phyloP scores from a whole-genome alignment of 2,329 filamentous ascomycete species.

The Fusarium nanum region DNA sequence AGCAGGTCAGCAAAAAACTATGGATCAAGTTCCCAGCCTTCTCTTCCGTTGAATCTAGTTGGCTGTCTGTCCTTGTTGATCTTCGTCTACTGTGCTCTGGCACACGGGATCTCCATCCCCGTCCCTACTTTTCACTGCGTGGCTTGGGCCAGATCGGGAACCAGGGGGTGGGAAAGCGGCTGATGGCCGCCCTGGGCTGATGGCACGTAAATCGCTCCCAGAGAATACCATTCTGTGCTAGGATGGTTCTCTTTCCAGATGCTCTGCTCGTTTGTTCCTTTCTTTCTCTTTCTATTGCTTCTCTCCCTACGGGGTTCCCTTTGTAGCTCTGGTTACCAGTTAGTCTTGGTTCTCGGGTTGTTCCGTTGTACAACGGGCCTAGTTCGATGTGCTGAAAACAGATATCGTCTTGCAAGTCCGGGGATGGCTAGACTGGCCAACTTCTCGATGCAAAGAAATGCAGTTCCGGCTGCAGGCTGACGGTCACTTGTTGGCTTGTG shows the following conservation, averaged over 20 bases:
- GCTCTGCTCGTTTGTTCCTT: background rate
- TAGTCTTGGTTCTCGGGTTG: conserved; percentile 11
- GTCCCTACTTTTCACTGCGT: conserved; percentile 42
- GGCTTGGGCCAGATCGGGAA: conserved; percentile 47
- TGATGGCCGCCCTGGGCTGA: conserved; percentile 32
- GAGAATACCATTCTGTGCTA: conserved; percentile 18
- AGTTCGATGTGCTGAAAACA: conserved; percentile 7
- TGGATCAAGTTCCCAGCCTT: conserved; percentile 13
- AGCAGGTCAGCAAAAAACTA: background rate
- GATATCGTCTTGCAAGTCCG: conserved; percentile 19
- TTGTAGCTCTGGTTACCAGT: conserved; percentile 21
- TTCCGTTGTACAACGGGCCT: conserved; percentile 19
- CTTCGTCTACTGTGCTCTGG: conserved; percentile 38
- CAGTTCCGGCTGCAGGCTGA: conserved; percentile 19
- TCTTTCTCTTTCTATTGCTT: background rate
- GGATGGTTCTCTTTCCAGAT: conserved; percentile 7
- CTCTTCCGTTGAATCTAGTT: conserved; percentile 3
- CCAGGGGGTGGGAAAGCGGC: conserved; percentile 38
- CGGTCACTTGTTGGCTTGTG: conserved; percentile 30
- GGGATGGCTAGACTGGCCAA: conserved; percentile 36
- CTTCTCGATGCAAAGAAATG: conserved; percentile 14
- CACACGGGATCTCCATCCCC: conserved; percentile 44
- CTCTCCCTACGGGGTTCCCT: conserved; percentile 9
- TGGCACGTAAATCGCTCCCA: conserved; percentile 43
- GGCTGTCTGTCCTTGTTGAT: conserved; percentile 28